A percentile compares a stretch with the other conserved stretches of the same genome.
Conservation (phyloP, 306 rosid species). For the Abrus pulchellus region DNA sequence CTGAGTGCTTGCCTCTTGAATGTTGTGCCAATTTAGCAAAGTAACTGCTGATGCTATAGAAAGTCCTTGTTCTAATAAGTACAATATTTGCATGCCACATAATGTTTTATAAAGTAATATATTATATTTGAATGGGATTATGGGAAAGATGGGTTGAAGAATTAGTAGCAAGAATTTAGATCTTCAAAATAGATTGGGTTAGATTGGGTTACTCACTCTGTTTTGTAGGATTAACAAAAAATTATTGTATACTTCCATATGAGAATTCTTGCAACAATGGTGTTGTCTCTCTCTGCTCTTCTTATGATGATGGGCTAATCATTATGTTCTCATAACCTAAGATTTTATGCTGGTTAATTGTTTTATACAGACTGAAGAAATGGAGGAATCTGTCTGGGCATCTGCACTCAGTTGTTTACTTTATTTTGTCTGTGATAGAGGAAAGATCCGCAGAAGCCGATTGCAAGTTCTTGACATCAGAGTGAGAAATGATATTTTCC, state of each 20-base stretch:
- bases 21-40: background rate
- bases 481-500: conserved; percentile 59
- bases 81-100: background rate
- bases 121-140: conserved; percentile 29
- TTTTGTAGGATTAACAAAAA: conserved; percentile 9
- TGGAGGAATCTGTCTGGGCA: conserved; percentile 94
- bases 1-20: conserved; percentile 12
- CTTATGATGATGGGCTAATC: conserved; percentile 15
- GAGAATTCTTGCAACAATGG: conserved; percentile 49
- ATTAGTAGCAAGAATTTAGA: conserved; percentile 24
- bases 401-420: conserved; percentile 94
- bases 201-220: conserved; percentile 7
- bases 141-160: conserved; percentile 25
- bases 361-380: conserved; percentile 74
- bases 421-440: conserved; percentile 94
- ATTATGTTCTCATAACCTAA: conserved; percentile 26
- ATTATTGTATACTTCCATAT: background rate
- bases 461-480: conserved; percentile 90
- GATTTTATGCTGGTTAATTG: conserved; percentile 28
- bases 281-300: background rate
- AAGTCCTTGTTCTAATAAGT: conserved; percentile 6
- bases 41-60: conserved; percentile 24
- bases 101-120: conserved; percentile 3
- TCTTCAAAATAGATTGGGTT: background rate
- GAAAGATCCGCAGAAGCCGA: conserved; percentile 75